Evolutionary conservation across 2,329 filamentous ascomycete genomes (phyloP).

Genomic region (Fusarium palustre): DNA sequence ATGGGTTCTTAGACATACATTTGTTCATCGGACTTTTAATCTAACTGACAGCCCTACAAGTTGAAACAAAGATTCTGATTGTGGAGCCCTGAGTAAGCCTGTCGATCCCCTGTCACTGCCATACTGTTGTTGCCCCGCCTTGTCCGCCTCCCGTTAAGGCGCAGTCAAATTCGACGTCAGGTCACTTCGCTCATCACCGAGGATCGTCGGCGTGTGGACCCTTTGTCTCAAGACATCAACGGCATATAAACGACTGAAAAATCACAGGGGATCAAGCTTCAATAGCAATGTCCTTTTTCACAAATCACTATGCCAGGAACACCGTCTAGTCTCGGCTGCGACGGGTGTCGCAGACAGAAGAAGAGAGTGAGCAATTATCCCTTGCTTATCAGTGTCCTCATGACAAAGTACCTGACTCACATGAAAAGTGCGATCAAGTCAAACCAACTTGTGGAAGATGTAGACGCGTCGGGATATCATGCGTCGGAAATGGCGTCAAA

Average conservation of each 20-base stretch:
- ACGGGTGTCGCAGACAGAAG: constrained; percentile 36
- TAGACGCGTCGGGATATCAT: constrained; percentile 27
- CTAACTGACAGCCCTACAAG: background rate
- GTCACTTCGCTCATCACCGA: constrained; percentile 1
- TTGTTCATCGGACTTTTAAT: background rate
- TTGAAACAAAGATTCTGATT: background rate
- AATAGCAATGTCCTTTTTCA: fast-evolving
- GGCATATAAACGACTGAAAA: background rate
- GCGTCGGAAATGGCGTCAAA: constrained; percentile 37
- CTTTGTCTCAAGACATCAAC: background rate
- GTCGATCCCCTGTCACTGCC: background rate
- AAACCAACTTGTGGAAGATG: constrained; percentile 40
- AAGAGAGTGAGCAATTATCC: constrained; percentile 26
- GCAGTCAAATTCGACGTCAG: constrained; percentile 5
- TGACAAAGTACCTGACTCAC: background rate
- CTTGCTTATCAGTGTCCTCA: background rate
- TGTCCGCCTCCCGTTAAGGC: background rate
- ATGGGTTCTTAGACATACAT: background rate
- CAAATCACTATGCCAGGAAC: constrained; percentile 26
- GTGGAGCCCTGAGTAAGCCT: background rate
- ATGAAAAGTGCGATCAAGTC: constrained; percentile 18
- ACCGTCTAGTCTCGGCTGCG: constrained; percentile 31
- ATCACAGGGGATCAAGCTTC: background rate
- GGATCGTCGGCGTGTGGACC: background rate
- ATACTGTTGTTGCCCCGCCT: background rate